phyloP scores from a whole-genome alignment of 164 flowering plant species.

The Houttuynia cordata region DNA sequence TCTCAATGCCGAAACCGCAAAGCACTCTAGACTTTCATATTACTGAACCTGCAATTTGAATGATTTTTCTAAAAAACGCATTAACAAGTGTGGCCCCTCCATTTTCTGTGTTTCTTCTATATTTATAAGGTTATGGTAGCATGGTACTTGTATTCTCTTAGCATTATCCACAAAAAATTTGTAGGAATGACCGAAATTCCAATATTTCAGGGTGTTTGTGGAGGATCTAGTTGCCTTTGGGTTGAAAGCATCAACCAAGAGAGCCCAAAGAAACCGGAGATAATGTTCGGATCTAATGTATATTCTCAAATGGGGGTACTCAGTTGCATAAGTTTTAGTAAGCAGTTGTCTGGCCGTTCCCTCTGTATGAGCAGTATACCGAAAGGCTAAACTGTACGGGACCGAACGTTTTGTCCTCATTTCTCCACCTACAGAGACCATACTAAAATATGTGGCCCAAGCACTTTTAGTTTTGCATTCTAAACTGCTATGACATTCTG shows the following conservation, averaged over 20 bases:
- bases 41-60: no score
- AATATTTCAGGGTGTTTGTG: slow-evolving; percentile 56
- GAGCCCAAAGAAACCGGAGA: slow-evolving; percentile 45
- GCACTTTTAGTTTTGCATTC: no score
- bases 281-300: slow-evolving; percentile 34
- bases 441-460: neutral
- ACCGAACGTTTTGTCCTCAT: no score
- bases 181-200: slow-evolving; percentile 5
- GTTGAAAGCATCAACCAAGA: slow-evolving; percentile 40
- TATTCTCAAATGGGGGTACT: neutral
- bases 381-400: neutral
- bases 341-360: neutral
- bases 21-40: no score
- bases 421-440: neutral
- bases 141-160: no score
- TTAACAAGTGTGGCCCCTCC: no score
- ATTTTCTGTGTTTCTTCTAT: no score
- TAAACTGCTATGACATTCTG: no score
- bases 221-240: slow-evolving; percentile 68
- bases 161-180: neutral
- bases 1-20: no score
- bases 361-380: neutral
- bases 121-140: no score
- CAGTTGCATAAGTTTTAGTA: neutral
- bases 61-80: no score